Evolutionary conservation across 2,329 filamentous ascomycete species (phyloP).

Genomic region (Fusarium citri): DNA sequence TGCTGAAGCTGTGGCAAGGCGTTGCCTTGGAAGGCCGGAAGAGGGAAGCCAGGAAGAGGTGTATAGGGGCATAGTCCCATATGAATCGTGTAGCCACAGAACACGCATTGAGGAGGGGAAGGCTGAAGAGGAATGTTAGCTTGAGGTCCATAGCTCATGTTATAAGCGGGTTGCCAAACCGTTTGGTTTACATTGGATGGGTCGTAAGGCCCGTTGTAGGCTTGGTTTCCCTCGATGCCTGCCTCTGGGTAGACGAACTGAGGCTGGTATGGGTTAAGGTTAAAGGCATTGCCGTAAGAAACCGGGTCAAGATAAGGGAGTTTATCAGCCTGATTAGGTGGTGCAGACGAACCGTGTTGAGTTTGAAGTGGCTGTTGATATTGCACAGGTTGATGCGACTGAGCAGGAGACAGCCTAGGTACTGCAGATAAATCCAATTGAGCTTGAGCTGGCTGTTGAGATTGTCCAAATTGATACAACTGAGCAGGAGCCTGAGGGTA

Average conservation of each 20-base stretch:
- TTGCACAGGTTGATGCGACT: not conserved
- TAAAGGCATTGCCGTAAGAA: not conserved
- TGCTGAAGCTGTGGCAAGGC: not conserved
- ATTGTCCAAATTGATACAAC: not conserved
- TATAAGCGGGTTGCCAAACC: not conserved
- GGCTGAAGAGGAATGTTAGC: not conserved
- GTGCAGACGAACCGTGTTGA: not conserved
- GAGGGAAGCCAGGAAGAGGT: not conserved
- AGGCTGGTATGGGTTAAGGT: not conserved
- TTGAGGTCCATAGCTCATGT: not conserved
- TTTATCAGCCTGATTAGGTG: not conserved
- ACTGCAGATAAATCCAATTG: not conserved
- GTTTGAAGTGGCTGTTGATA: not conserved
- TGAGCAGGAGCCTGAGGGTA: not conserved
- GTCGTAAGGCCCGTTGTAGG: not conserved
- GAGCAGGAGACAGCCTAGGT: not conserved
- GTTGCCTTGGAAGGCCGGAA: not conserved
- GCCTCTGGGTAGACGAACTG: not conserved
- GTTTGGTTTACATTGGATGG: not conserved
- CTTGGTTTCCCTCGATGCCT: not conserved
- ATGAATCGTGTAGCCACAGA: slow-evolving; percentile 1
- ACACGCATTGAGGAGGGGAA: not conserved
- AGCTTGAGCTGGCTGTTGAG: not conserved
- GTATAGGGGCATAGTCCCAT: not conserved
- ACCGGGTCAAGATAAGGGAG: not conserved